phyloP scores from a whole-genome alignment of 139 green algal species.

The Diplosphaera chodatii region DNA sequence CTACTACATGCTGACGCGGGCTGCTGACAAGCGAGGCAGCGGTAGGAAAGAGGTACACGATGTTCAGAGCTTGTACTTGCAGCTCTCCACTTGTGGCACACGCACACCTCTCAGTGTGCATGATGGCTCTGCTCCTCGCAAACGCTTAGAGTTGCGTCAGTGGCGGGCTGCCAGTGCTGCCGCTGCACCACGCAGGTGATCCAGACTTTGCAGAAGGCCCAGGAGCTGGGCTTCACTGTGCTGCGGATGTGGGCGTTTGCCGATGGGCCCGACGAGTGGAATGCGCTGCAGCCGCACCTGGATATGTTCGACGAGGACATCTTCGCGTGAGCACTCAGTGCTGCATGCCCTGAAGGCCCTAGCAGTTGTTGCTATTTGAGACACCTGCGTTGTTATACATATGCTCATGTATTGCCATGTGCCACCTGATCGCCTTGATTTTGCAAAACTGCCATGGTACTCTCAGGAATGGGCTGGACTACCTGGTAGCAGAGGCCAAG shows the following conservation, averaged over 20 bases:
- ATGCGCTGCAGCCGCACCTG: slow-evolving; percentile 1
- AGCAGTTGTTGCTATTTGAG: too few species aligned
- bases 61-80: too few species aligned
- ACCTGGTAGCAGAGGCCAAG: slow-evolving; percentile 25
- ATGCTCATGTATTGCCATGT: too few species aligned
- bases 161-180: neutral
- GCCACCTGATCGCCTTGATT: too few species aligned
- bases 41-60: neutral
- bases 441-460: too few species aligned
- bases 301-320: neutral
- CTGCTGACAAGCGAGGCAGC: neutral
- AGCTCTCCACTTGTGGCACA: too few species aligned
- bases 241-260: slow-evolving; percentile 17
- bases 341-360: too few species aligned
- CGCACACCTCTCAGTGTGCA: too few species aligned
- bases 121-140: too few species aligned
- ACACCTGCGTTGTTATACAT: too few species aligned
- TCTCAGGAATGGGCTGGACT: slow-evolving; percentile 39
- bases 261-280: slow-evolving; percentile 4
- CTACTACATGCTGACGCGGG: slow-evolving; percentile 12
- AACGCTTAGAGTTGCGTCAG: neutral
- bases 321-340: neutral
- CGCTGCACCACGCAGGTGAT: slow-evolving; percentile 1
- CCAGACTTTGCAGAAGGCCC: slow-evolving; percentile 5
- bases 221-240: slow-evolving; percentile 16